Conservation (phyloP, 306 rosid species). For the Cucumis hystrix region DNA sequence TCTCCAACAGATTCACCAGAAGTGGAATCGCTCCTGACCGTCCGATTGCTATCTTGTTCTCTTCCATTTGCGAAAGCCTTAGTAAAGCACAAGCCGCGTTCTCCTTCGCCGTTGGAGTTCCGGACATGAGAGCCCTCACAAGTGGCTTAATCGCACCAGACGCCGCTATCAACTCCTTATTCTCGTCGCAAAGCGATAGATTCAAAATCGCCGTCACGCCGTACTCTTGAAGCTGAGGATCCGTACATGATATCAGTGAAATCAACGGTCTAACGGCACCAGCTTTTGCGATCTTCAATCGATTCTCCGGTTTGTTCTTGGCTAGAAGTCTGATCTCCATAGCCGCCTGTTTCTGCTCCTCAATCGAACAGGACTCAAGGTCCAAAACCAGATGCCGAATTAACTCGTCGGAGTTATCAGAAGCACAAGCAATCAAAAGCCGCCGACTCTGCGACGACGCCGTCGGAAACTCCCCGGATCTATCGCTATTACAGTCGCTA, state of each 20-base stretch:
- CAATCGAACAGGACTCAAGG: slow-evolving; percentile 55
- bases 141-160: slow-evolving; percentile 77
- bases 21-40: slow-evolving; percentile 79
- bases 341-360: slow-evolving; percentile 86
- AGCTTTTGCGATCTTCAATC: slow-evolving; percentile 54
- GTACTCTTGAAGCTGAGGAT: slow-evolving; percentile 79
- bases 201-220: slow-evolving; percentile 93
- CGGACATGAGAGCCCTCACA: slow-evolving; percentile 46
- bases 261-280: slow-evolving; percentile 80
- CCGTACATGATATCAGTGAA: slow-evolving; percentile 48
- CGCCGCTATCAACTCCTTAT: slow-evolving; percentile 60
- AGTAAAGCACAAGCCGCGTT: slow-evolving; percentile 89
- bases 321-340: slow-evolving; percentile 89
- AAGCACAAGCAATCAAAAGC: slow-evolving; percentile 44
- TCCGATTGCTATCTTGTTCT: slow-evolving; percentile 64
- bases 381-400: slow-evolving; percentile 59
- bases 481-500: slow-evolving; percentile 89
- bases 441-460: slow-evolving; percentile 50
- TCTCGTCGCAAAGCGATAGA: slow-evolving; percentile 86
- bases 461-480: slow-evolving; percentile 81
- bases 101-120: slow-evolving; percentile 72
- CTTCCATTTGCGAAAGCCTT: slow-evolving; percentile 66
- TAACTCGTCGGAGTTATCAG: slow-evolving; percentile 74
- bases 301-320: slow-evolving; percentile 72
- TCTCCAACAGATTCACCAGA: slow-evolving; percentile 56